phyloP scores from a whole-genome alignment of 2,329 filamentous ascomycete species.

The Stemphylium vesicarium region DNA sequence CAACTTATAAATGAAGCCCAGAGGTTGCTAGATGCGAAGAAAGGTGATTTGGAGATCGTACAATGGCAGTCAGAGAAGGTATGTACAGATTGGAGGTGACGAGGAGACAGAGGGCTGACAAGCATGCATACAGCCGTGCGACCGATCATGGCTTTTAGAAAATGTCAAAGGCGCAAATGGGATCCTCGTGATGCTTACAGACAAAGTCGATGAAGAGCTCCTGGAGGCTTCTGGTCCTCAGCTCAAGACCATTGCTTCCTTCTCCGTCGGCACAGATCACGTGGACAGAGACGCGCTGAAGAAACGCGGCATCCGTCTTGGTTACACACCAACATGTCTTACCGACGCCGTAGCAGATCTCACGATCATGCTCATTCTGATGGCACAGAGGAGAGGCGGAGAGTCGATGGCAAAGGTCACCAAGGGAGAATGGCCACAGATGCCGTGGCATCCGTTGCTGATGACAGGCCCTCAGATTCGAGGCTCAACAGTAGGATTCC shows the following conservation, averaged over 20 bases:
- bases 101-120: conserved; percentile 4
- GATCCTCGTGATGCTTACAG: conserved; percentile 38
- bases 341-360: conserved; percentile 42
- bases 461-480: conserved; percentile 39
- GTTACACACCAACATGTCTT: conserved; percentile 40
- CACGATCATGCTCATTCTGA: conserved; percentile 40
- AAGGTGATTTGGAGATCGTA: conserved; percentile 29
- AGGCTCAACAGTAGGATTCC: conserved; percentile 33
- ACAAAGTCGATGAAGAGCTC: conserved; percentile 36
- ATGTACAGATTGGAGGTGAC: background rate
- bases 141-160: conserved; percentile 37
- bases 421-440: conserved; percentile 37
- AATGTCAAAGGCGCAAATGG: conserved; percentile 33
- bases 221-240: conserved; percentile 27
- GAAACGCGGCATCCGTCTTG: conserved; percentile 34
- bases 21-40: conserved; percentile 23
- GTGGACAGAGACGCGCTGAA: conserved; percentile 34
- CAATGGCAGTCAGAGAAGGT: conserved; percentile 42
- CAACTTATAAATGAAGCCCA: conserved; percentile 33
- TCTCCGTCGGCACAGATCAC: conserved; percentile 43
- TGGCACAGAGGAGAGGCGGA: conserved; percentile 39
- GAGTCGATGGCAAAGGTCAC: conserved; percentile 34
- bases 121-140: conserved; percentile 28
- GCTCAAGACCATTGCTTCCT: conserved; percentile 38
- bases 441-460: conserved; percentile 40